These are phyloP conservation scores for Hyaloscypha hepaticicola DNA, from an alignment of 495 filamentous ascomycete genomes.

Conservation along the genomic window DNA sequence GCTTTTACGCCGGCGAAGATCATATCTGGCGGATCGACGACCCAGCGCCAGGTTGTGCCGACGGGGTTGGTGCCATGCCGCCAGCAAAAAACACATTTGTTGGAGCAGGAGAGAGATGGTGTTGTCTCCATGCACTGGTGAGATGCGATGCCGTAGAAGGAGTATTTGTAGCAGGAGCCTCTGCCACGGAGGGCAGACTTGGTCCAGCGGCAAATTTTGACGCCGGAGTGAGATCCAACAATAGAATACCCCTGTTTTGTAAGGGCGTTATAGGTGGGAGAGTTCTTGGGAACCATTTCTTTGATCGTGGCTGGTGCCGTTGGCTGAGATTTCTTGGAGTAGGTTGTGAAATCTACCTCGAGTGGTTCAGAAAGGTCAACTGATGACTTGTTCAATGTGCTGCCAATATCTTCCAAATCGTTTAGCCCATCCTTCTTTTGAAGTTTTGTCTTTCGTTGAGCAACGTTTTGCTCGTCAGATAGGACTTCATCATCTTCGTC, in stretches of 20 bases:
- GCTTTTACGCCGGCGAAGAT: slow-evolving; percentile 89
- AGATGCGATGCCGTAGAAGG: slow-evolving; percentile 93
- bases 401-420: slow-evolving; percentile 85
- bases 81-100: slow-evolving; percentile 99
- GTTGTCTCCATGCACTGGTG: slow-evolving; percentile 98
- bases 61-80: slow-evolving; percentile 96
- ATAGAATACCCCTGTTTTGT: slow-evolving; percentile 97
- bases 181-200: slow-evolving; percentile 95
- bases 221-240: slow-evolving; percentile 90
- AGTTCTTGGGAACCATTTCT: slow-evolving; percentile 90
- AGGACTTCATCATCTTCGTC: slow-evolving; percentile 56
- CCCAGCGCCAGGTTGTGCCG: slow-evolving; percentile 94
- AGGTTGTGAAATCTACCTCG: slow-evolving; percentile 84
- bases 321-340: slow-evolving; percentile 44
- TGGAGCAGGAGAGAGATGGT: slow-evolving; percentile 90
- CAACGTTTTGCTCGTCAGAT: slow-evolving; percentile 29
- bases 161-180: slow-evolving; percentile 95
- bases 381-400: slow-evolving; percentile 51
- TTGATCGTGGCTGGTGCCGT: slow-evolving; percentile 50
- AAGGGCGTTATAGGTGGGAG: slow-evolving; percentile 80
- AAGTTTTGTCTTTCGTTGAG: slow-evolving; percentile 34
- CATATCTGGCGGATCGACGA: slow-evolving; percentile 82
- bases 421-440: slow-evolving; percentile 52
- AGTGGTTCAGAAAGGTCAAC: slow-evolving; percentile 49
- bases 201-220: slow-evolving; percentile 98